phyloP scores from a whole-genome alignment of 345 rosid species.

The Salix caprea region DNA sequence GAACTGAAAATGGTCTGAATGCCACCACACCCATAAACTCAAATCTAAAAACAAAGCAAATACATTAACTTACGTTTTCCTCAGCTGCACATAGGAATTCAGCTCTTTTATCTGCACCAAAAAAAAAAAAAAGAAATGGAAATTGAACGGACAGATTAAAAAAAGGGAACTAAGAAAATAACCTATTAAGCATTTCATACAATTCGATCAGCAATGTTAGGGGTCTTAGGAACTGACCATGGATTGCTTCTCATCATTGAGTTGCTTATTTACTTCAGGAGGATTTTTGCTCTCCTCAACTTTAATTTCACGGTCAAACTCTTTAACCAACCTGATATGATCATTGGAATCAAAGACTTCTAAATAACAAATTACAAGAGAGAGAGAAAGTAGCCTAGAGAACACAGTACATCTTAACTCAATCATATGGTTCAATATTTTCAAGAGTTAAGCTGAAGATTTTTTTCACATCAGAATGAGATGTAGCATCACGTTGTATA shows the following conservation, averaged over 20 bases:
- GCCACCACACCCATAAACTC: background rate
- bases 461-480: background rate
- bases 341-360: slow-evolving; percentile 2
- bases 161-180: background rate
- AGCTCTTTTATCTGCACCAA: slow-evolving; percentile 82
- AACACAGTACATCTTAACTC: background rate
- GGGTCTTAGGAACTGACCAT: slow-evolving; percentile 49
- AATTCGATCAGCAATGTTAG: background rate
- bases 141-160: background rate
- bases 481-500: background rate
- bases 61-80: slow-evolving; percentile 71
- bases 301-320: slow-evolving; percentile 83
- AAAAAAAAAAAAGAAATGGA: slow-evolving; percentile 5
- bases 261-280: slow-evolving; percentile 73
- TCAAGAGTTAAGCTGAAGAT: background rate
- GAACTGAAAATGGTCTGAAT: background rate
- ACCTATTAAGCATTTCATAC: background rate
- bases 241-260: slow-evolving; percentile 96
- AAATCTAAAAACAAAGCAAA: background rate
- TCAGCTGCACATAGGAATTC: slow-evolving; percentile 82
- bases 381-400: background rate
- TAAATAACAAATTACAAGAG: background rate
- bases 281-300: slow-evolving; percentile 77
- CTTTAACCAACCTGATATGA: slow-evolving; percentile 73
- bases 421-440: background rate